These are phyloP conservation scores for Volvox africanus DNA, from an alignment of 139 green algal genomes.

Conservation along the genomic window DNA sequence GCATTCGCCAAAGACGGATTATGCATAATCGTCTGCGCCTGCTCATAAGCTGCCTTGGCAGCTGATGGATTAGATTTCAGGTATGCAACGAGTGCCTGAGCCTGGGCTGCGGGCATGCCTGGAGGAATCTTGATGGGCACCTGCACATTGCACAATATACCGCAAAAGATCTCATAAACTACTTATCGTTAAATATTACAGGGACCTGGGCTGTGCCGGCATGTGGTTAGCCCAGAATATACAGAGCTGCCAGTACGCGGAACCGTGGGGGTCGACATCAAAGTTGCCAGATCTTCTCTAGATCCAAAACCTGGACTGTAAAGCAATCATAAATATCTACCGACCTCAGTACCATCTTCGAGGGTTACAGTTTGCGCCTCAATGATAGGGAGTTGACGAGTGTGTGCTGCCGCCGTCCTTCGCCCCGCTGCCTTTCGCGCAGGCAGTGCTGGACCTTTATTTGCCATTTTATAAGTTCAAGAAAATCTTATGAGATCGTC, in stretches of 20 bases:
- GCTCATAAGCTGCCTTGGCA: conserved; percentile 65
- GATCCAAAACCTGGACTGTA: not conserved
- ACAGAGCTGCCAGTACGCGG: too few relatives aligned
- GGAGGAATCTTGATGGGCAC: conserved; percentile 64
- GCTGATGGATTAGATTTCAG: conserved; percentile 75
- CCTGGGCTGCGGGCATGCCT: conserved; percentile 64
- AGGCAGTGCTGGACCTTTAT: conserved; percentile 25
- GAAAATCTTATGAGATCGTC: not conserved
- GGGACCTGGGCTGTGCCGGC: too few relatives aligned
- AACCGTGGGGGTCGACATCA: too few relatives aligned
- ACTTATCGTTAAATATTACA: too few relatives aligned
- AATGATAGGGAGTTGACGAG: conserved; percentile 51
- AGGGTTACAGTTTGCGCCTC: conserved; percentile 55
- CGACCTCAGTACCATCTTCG: conserved; percentile 62
- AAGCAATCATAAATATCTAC: not conserved
- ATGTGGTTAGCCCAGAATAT: too few relatives aligned
- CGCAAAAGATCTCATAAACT: not conserved
- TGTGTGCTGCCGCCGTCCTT: not conserved
- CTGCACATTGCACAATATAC: not conserved
- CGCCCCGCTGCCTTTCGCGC: conserved; percentile 43
- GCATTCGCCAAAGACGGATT: conserved; percentile 65
- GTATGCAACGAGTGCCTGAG: conserved; percentile 69
- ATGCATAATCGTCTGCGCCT: conserved; percentile 62
- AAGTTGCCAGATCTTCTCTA: not conserved
- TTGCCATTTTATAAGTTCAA: not conserved